Base-by-base conservation (phyloP, 2,329 filamentous ascomycete genomes). In the Pyrenophora teres region DNA sequence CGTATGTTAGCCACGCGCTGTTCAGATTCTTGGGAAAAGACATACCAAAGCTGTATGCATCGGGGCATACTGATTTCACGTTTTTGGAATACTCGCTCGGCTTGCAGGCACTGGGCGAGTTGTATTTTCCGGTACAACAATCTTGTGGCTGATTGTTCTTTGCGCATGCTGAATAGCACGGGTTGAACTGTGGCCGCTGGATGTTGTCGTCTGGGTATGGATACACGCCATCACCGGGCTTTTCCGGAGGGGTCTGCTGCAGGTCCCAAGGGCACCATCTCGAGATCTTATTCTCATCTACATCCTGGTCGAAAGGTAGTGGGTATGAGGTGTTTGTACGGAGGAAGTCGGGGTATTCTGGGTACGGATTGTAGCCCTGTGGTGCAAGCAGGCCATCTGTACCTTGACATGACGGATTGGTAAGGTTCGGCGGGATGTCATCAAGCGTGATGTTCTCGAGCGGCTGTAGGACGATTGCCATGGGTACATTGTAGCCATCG, bases 241-340 rank as follows among this genome's bases (percentile, higher is more conserved):
- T 87, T 35, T 78, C 77, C 0, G 89, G 89, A 12, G 84, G 84
- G 48, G 82, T 82, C 18, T 84, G 80, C 63, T 92, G 88, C 38
- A 91, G 79, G 58, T 89, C 83, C 87, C 88, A 92, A 0, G 90
- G 90, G 73, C 90, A 95, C 90, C 90, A 95, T 46, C 78, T 75
- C 19, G 80, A 76, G 13, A 90, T 79, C 50, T 81, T 76, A 10
- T 76, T 69, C 54, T 84, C 80, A 37, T 83, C 84, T 54, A 85
- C 78, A 6, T 76, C 72, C 15, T 78, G 69, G 60, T 92, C 88
- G 60, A 88, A 86, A 0, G 87, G 87, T 31, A 90, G 80, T 0
- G 87, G 87, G 62, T 81, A 88, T 1, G 83, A 81, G 31, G 77
- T 74, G 69, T 89, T 90, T 36, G 85, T 85, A 68, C 87, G 82